A percentile compares a stretch with the other conserved stretches of the same genome.
These are phyloP conservation scores for Fusarium illudens DNA, from an alignment of 2,329 filamentous ascomycete genomes.

Conservation along the genomic window DNA sequence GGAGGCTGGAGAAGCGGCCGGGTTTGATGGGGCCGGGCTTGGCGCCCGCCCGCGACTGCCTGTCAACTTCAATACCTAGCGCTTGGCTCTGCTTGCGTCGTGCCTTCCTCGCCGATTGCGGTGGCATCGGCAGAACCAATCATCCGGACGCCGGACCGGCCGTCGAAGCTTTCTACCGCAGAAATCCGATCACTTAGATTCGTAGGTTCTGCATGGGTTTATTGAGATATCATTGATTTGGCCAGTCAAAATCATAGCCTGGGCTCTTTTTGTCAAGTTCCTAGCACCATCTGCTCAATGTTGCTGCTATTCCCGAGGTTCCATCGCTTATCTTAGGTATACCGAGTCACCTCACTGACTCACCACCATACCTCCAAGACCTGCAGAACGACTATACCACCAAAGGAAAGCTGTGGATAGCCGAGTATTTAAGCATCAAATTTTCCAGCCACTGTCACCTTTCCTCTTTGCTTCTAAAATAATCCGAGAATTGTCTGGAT, in stretches of 20 bases:
- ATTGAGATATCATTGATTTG: neutral
- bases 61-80: neutral
- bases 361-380: neutral
- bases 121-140: slow-evolving; percentile 4
- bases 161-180: neutral
- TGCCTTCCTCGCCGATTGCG: neutral
- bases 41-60: slow-evolving; percentile 10
- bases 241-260: neutral
- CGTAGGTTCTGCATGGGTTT: neutral
- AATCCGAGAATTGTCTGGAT: neutral
- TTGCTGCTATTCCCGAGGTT: neutral
- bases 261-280: neutral
- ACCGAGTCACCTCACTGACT: neutral
- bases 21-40: slow-evolving; percentile 10
- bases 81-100: neutral
- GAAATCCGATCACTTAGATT: neutral
- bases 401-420: neutral
- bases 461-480: neutral
- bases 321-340: too few relatives aligned
- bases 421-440: neutral
- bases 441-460: neutral
- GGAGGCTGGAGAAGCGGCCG: slow-evolving; percentile 9
- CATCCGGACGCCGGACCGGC: neutral
- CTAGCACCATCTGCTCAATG: neutral
- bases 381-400: slow-evolving; percentile 3